Base-by-base conservation (phyloP, 176 grass and related monocot genomes). In the Oryza nivara region DNA sequence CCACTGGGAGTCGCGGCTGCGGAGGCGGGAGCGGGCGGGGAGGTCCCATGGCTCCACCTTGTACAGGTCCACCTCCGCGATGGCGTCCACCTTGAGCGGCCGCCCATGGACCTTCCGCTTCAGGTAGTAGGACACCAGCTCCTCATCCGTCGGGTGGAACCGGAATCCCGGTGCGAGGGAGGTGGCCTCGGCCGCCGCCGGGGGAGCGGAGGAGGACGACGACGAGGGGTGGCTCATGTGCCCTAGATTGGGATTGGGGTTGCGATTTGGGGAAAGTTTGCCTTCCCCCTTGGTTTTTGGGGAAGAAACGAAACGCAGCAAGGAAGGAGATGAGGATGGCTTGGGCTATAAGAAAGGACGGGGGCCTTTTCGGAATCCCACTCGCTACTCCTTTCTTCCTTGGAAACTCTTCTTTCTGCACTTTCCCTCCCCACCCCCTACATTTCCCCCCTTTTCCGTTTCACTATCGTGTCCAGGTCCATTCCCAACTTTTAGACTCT, bases 31-130 rank as follows among this genome's bases (percentile, higher is more conserved):
- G 11, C 79, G 74, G 1, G 89, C 23, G 9, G 95, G 95, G 26
- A 97, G 92, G 84, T 97, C 95, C 92, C 95, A 94, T 1, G 95
- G 92, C 88, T 97, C 95, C 65, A 91, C 52, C 84, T 92, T 97
- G 92, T 97, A 97, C 35, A 97, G 92, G 82, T 97, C 95, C 48
- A 89, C 75, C 73, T 97, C 95, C 8, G 87, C 92, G 86, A 97
- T 97, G 58, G 95, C 92, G 77, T 94, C 92, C 11, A 97, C 83
- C 78, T 89, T 91, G 22, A 97, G 86, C 15, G 92, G 77, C 16
- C 91, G 88, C 54, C 85, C 82, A 13, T 82, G 82, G 34, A 97
- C 89, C 88, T 91, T 97, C 46, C 95, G 90, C 88, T 91, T 94
- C 77, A 97, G 92, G 92, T 97, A 97, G 88, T 94, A 97, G 72